Conservation (phyloP, 169 alveolate species). For the Haemoproteus tartakovskyi region DNA sequence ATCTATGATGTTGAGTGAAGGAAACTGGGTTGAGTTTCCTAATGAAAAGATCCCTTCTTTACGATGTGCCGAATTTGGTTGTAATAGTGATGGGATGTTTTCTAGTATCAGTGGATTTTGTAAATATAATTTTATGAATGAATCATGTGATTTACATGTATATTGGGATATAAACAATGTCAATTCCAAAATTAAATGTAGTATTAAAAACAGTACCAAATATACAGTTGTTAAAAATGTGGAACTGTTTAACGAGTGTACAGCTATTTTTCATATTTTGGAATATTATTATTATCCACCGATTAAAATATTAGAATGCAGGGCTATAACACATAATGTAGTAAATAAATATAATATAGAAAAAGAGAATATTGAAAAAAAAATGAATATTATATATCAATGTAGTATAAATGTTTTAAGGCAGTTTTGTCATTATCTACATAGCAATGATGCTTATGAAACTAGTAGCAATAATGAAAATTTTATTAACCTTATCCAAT, state of each 20-base stretch:
- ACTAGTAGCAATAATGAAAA: conserved; percentile 31
- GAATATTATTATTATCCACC: conserved; percentile 75
- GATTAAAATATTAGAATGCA: conserved; percentile 55
- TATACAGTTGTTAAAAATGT: conserved; percentile 74
- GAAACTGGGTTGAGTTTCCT: conserved; percentile 83
- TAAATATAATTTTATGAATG: conserved; percentile 73
- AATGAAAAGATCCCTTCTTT: conserved; percentile 79
- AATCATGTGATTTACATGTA: conserved; percentile 72
- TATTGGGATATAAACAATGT: conserved; percentile 78
- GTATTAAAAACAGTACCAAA: conserved; percentile 70
- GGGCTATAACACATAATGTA: conserved; percentile 59
- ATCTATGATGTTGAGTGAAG: conserved; percentile 70
- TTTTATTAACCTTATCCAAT: conserved; percentile 1
- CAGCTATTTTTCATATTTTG: conserved; percentile 79
- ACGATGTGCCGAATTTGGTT: conserved; percentile 82
- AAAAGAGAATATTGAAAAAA: conserved; percentile 39
- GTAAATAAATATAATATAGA: conserved; percentile 36
- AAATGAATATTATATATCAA: conserved; percentile 44
- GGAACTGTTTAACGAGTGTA: conserved; percentile 80
- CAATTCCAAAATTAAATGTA: conserved; percentile 71
- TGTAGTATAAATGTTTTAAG: conserved; percentile 66
- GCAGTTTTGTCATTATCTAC: conserved; percentile 54
- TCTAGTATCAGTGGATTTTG: conserved; percentile 77
- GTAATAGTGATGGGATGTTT: conserved; percentile 76
- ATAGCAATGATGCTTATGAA: conserved; percentile 34